Percentiles rank a stretch among this genome's conserved stretches.
These are phyloP conservation scores for Prunus mira DNA, from an alignment of 306 rosid genomes.

Conservation along the genomic window DNA sequence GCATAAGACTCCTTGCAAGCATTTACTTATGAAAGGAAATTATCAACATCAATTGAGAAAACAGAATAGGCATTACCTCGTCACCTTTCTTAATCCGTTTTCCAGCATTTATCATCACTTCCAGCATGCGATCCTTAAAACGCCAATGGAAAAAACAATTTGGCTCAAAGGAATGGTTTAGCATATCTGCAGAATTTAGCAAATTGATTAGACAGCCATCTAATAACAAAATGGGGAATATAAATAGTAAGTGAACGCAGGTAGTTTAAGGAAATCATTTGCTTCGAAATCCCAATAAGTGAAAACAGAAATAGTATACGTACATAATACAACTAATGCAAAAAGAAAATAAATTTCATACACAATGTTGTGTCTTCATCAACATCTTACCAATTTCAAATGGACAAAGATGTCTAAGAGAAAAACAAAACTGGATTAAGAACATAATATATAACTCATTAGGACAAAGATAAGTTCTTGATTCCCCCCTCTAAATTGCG, in stretches of 20 bases:
- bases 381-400: neutral
- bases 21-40: constrained; percentile 9
- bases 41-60: constrained; percentile 13
- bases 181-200: constrained; percentile 66
- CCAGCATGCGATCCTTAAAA: constrained; percentile 92
- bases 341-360: neutral
- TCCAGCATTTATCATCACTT: constrained; percentile 97
- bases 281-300: neutral
- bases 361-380: neutral
- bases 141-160: constrained; percentile 99
- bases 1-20: neutral
- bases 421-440: neutral
- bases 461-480: neutral
- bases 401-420: neutral
- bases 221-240: constrained; percentile 3
- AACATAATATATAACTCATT: neutral
- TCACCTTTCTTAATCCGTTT: constrained; percentile 79
- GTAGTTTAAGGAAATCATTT: neutral
- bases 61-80: constrained; percentile 54
- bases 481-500: neutral
- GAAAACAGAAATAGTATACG: neutral
- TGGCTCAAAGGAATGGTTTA: constrained; percentile 93
- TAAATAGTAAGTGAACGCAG: neutral
- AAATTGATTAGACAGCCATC: constrained; percentile 17
- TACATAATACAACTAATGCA: neutral